Evolutionary conservation across 2,329 filamentous ascomycete genomes (phyloP).

Genomic region (Celoporthe dispersa): DNA sequence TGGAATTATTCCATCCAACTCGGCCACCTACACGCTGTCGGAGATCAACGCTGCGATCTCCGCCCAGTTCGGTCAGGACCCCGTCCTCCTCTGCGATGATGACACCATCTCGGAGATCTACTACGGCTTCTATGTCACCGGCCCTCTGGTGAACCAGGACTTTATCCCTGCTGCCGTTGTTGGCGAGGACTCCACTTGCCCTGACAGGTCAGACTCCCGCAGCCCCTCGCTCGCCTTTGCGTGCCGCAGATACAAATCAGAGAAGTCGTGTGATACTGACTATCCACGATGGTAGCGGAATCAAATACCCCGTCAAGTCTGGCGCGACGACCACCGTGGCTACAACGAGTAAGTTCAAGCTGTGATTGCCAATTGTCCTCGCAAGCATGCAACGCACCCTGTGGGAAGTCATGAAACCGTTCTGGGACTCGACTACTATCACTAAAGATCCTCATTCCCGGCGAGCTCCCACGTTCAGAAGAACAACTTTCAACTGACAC

Average conservation of each 20-base stretch:
- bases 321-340: constrained; percentile 18
- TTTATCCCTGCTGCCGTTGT: constrained; percentile 20
- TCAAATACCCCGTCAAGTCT: constrained; percentile 26
- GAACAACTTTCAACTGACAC: not conserved
- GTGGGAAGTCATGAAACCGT: not conserved
- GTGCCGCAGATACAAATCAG: not conserved
- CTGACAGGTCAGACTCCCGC: constrained; percentile 4
- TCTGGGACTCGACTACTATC: too few relatives aligned
- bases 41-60: constrained; percentile 26
- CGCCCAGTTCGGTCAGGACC: constrained; percentile 23
- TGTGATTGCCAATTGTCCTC: not conserved
- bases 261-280: not conserved
- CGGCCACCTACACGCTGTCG: constrained; percentile 22
- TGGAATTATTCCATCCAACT: constrained; percentile 26
- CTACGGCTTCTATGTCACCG: constrained; percentile 26
- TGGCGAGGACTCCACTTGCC: constrained; percentile 25
- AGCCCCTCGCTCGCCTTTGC: not conserved
- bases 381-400: not conserved
- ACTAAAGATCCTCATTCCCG: not conserved
- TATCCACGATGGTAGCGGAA: not conserved
- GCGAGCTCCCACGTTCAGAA: not conserved
- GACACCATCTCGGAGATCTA: constrained; percentile 26
- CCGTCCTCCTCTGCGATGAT: constrained; percentile 22
- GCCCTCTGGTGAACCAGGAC: constrained; percentile 19
- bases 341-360: not conserved